Conservation (phyloP, 1,284 basidiomycete genomes). For the Garcileccinum viscosum region DNA sequence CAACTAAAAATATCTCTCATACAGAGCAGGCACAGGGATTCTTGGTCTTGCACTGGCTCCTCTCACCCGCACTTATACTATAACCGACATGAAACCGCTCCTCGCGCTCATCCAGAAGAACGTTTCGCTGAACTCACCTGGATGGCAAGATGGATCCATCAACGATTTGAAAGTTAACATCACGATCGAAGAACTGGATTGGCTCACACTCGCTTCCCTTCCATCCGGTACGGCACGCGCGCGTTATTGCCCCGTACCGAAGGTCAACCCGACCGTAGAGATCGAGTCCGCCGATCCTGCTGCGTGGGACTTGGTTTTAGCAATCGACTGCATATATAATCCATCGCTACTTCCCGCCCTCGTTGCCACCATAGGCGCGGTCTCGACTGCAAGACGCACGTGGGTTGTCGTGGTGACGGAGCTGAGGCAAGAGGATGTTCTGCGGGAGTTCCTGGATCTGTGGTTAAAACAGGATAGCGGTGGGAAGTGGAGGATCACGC, state of each 20-base stretch:
- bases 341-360: conserved; percentile 78
- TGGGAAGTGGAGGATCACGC: conserved; percentile 34
- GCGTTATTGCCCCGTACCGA: conserved; percentile 41
- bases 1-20: conserved; percentile 10
- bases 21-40: conserved; percentile 80
- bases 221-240: conserved; percentile 37
- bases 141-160: conserved; percentile 7
- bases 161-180: conserved; percentile 44
- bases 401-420: conserved; percentile 78
- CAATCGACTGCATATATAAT: conserved; percentile 89
- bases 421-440: conserved; percentile 80
- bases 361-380: conserved; percentile 68
- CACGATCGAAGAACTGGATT: conserved; percentile 69
- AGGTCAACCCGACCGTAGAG: neutral
- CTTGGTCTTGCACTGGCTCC: conserved; percentile 72
- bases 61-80: conserved; percentile 68
- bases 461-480: conserved; percentile 51
- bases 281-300: conserved; percentile 13
- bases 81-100: conserved; percentile 75
- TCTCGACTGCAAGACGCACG: conserved; percentile 57
- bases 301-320: conserved; percentile 68
- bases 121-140: conserved; percentile 53
- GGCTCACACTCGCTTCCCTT: conserved; percentile 60
- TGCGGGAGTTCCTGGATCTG: conserved; percentile 72
- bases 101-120: conserved; percentile 83